These are phyloP conservation scores for Trifolium subterraneum DNA, from an alignment of 306 rosid genomes.

Conservation along the genomic window DNA sequence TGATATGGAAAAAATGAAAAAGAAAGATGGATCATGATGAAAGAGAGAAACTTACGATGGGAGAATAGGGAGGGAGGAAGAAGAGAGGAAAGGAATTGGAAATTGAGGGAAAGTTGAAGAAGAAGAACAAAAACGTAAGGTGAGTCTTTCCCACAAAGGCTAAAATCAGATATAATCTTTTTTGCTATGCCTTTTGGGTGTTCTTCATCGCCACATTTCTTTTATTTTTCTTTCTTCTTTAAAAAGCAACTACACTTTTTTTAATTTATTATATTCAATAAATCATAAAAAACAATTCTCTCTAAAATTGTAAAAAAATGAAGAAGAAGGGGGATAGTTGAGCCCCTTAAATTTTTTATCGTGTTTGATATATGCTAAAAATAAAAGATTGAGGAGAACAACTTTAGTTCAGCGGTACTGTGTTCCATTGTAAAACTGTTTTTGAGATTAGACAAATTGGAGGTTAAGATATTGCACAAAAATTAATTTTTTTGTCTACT, in stretches of 20 bases:
- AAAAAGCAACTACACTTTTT: neutral
- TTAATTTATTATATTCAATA: neutral
- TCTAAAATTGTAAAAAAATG: too few species aligned
- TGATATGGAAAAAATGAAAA: neutral
- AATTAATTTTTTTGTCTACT: too few species aligned
- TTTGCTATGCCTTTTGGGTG: neutral
- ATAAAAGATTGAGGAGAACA: too few species aligned
- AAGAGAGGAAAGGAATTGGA: neutral
- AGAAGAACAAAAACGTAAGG: neutral
- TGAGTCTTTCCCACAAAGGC: conserved; percentile 5
- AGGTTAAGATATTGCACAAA: too few species aligned
- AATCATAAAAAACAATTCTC: too few species aligned
- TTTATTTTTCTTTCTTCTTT: neutral
- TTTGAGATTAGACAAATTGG: too few species aligned
- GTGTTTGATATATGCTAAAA: too few species aligned
- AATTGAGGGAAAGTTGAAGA: neutral
- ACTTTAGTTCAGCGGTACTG: too few species aligned
- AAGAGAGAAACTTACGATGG: conserved; percentile 6
- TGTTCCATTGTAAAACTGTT: too few species aligned
- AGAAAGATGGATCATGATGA: neutral
- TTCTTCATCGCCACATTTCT: neutral
- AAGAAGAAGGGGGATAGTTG: too few species aligned
- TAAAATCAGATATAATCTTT: conserved; percentile 5
- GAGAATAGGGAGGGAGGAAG: neutral
- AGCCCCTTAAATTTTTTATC: too few species aligned